These are phyloP conservation scores for Comarum palustre DNA, from an alignment of 306 rosid genomes.

Conservation along the genomic window DNA sequence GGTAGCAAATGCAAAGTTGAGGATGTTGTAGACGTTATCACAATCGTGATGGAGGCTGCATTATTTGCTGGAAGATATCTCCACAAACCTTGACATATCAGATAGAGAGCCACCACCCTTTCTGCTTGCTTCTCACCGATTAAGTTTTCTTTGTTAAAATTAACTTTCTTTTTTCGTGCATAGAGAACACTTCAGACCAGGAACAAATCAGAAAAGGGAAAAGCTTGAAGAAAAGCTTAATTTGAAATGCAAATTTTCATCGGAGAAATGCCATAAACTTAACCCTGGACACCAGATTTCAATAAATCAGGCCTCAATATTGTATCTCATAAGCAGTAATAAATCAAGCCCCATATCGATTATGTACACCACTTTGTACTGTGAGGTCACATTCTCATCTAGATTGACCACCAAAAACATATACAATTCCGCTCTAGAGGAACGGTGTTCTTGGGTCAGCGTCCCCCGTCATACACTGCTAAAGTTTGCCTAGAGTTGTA, in stretches of 20 bases:
- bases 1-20: slow-evolving; percentile 62
- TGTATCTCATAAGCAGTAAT: not conserved
- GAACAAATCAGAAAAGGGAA: not conserved
- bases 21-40: slow-evolving; percentile 63
- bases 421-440: not conserved
- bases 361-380: not conserved
- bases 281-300: not conserved
- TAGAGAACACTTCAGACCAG: not conserved
- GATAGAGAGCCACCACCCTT: not conserved
- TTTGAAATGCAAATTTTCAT: not conserved
- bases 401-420: not conserved
- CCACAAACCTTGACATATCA: slow-evolving; percentile 66
- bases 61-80: slow-evolving; percentile 76
- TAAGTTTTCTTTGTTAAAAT: not conserved
- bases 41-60: slow-evolving; percentile 85
- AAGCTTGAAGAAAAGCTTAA: not conserved
- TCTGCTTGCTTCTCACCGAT: not conserved
- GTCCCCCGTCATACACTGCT: not conserved
- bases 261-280: not conserved
- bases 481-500: not conserved
- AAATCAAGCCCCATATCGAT: not conserved
- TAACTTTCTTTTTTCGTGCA: not conserved
- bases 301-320: not conserved
- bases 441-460: not conserved
- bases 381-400: not conserved